phyloP scores from a whole-genome alignment of 768 basidiomycete genomes.

The Filobasidium floriforme region DNA sequence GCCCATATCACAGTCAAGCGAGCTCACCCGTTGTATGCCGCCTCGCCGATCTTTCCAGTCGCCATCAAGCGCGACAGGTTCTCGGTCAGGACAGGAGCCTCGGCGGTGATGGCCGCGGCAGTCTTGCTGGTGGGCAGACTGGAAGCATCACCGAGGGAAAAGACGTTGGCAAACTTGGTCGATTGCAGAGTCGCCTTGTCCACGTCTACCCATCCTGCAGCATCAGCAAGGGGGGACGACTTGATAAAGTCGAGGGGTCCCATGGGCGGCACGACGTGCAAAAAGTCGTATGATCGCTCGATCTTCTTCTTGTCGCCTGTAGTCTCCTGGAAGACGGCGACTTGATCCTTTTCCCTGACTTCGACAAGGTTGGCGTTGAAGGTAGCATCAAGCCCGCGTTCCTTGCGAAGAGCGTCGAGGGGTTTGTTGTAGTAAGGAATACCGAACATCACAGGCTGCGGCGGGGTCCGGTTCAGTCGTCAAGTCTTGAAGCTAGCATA shows the following conservation, averaged over 20 bases:
- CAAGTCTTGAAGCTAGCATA: neutral
- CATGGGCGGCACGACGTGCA: conserved; percentile 84
- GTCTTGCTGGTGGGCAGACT: conserved; percentile 93
- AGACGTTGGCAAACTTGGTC: conserved; percentile 75
- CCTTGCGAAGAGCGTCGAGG: conserved; percentile 63
- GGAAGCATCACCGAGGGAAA: conserved; percentile 85
- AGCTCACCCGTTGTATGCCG: conserved; percentile 66
- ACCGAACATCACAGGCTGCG: conserved; percentile 76
- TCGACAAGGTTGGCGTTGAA: conserved; percentile 78
- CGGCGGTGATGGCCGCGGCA: conserved; percentile 82
- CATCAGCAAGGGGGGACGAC: conserved; percentile 53
- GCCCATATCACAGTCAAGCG: neutral
- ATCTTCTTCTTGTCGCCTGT: conserved; percentile 58
- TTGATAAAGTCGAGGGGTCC: conserved; percentile 70
- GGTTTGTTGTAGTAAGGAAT: conserved; percentile 94
- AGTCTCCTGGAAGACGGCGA: conserved; percentile 73
- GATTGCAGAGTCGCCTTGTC: conserved; percentile 73
- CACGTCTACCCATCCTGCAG: conserved; percentile 82
- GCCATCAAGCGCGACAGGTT: conserved; percentile 72
- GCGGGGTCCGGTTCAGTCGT: too few relatives aligned
- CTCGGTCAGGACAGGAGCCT: conserved; percentile 82
- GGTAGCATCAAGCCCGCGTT: conserved; percentile 70
- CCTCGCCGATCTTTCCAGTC: conserved; percentile 61
- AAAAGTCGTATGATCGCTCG: conserved; percentile 67
- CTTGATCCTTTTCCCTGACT: conserved; percentile 62